A percentile compares a stretch with the other conserved stretches of the same genome.
These are phyloP conservation scores for maize (Zea mays) DNA, from an alignment of 176 grass and related monocot species.

Conservation along the genomic window DNA sequence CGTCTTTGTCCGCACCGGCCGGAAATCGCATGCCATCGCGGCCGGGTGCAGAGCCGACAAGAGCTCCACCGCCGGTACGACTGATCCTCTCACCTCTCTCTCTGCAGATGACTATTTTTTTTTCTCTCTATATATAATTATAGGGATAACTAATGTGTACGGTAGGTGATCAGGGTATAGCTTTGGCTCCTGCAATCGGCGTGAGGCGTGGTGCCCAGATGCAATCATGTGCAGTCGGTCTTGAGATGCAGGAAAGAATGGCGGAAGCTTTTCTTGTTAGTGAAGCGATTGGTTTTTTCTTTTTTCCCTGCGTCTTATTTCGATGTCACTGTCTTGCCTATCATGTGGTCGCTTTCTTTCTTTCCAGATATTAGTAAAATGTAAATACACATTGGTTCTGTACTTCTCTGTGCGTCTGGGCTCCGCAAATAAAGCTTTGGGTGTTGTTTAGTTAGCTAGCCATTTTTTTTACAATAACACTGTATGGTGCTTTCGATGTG, in stretches of 20 bases:
- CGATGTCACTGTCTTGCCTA: constrained; percentile 5
- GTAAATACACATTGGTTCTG: too few relatives aligned
- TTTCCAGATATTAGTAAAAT: too few relatives aligned
- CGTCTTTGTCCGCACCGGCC: constrained; percentile 46
- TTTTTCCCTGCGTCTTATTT: neutral
- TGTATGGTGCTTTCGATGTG: too few relatives aligned
- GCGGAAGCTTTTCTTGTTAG: neutral
- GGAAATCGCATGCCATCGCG: constrained; percentile 3
- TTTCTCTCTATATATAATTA: too few relatives aligned
- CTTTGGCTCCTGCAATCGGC: neutral
- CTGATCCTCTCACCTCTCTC: neutral
- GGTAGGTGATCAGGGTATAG: neutral
- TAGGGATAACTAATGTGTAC: neutral
- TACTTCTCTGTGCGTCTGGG: neutral
- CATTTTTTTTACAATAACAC: too few relatives aligned
- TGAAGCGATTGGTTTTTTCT: neutral
- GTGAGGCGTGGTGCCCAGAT: neutral
- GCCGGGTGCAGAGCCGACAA: constrained; percentile 8
- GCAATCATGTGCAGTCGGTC: neutral
- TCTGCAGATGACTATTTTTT: neutral
- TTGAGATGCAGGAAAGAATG: neutral
- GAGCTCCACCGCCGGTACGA: neutral
- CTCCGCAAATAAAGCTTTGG: neutral
- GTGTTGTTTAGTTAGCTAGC: too few relatives aligned
- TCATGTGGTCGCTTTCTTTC: neutral